A percentile compares a stretch with the other conserved stretches of the same genome.
Evolutionary conservation across 1,284 basidiomycete species (phyloP).

Genomic region (Boletus nobilissimus): DNA sequence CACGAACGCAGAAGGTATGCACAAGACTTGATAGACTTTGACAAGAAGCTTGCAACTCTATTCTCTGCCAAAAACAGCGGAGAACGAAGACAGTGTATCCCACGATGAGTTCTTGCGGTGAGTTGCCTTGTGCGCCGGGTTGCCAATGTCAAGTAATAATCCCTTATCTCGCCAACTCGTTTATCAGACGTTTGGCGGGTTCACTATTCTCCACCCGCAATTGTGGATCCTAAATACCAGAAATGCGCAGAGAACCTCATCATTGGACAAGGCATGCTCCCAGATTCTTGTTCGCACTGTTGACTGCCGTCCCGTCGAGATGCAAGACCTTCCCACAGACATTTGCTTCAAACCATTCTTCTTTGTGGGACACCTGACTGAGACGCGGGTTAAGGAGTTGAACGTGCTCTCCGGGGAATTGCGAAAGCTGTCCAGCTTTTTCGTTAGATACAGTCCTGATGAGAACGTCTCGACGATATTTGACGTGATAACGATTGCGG

Average conservation of each 20-base stretch:
- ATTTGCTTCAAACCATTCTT: constrained; percentile 7
- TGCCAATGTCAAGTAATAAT: neutral
- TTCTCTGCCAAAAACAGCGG: neutral
- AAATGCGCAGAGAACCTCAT: neutral
- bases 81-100: constrained; percentile 52
- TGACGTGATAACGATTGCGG: neutral
- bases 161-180: neutral
- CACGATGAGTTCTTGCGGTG: constrained; percentile 73
- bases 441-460: neutral
- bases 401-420: neutral
- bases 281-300: neutral
- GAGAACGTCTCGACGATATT: neutral
- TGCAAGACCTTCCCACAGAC: constrained; percentile 5
- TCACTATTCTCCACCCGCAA: neutral
- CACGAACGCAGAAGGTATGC: constrained; percentile 6
- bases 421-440: neutral
- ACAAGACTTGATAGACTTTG: constrained; percentile 9
- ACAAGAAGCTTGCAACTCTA: neutral
- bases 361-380: neutral
- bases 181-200: neutral
- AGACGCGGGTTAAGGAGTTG: neutral
- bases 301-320: neutral
- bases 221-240: constrained; percentile 4
- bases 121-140: neutral
- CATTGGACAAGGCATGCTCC: neutral